A percentile compares a stretch with the other conserved stretches of the same genome.
Evolutionary conservation across 139 green algal species (phyloP).

Genomic region (Pseudopediastrum boryanum): DNA sequence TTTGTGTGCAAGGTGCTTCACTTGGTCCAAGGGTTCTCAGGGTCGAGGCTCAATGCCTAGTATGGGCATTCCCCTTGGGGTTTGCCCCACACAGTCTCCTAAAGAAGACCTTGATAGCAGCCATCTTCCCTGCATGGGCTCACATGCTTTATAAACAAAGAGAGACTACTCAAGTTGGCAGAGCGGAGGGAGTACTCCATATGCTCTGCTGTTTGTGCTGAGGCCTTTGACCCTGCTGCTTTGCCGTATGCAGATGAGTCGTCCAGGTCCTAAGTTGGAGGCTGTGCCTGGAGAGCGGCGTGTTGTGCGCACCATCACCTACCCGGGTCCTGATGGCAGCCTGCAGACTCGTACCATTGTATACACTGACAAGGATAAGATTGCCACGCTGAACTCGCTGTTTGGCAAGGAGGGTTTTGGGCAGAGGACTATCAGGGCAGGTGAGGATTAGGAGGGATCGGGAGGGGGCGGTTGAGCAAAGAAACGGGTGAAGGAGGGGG

Average conservation of each 20-base stretch:
- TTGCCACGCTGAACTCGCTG: constrained; percentile 53
- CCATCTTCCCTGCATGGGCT: neutral
- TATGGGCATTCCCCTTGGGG: no score
- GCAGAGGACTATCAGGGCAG: constrained; percentile 7
- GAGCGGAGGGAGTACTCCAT: neutral
- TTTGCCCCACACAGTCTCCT: no score
- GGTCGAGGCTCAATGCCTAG: no score
- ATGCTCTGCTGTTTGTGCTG: neutral
- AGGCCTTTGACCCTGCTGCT: neutral
- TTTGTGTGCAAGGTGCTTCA: no score
- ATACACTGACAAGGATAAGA: constrained; percentile 24
- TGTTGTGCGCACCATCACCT: constrained; percentile 50
- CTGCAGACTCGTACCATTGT: neutral
- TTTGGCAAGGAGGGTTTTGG: constrained; percentile 40
- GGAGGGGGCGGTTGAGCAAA: neutral
- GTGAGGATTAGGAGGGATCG: neutral
- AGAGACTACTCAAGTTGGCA: neutral
- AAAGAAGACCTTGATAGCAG: neutral
- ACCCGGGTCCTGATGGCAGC: neutral
- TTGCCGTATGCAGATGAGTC: neutral
- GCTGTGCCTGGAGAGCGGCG: constrained; percentile 44
- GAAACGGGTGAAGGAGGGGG: constrained; percentile 11
- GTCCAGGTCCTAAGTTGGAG: constrained; percentile 5
- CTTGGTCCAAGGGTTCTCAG: no score
- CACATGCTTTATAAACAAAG: neutral